Evolutionary conservation across 768 basidiomycete genomes (phyloP).

Genomic region (Auricularia auricula-judae): DNA sequence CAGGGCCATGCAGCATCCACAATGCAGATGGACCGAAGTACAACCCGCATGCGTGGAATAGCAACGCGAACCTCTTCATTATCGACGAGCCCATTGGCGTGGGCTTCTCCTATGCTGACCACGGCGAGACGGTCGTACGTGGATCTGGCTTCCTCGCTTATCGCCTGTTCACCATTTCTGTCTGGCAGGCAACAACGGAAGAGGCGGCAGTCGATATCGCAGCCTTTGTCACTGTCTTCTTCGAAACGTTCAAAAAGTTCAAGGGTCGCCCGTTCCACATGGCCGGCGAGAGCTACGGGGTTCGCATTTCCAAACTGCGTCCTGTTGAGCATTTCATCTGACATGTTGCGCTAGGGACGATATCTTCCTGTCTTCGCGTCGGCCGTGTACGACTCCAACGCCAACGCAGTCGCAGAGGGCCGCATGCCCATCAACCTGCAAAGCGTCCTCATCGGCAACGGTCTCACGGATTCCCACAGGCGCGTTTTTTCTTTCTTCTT

Average conservation of each 20-base stretch:
- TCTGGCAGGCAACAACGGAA: slow-evolving; percentile 33
- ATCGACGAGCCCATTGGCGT: slow-evolving; percentile 13
- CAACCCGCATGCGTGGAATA: slow-evolving; percentile 17
- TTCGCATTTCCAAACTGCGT: slow-evolving; percentile 14
- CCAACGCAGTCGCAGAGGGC: slow-evolving; percentile 29
- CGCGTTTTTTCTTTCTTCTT: neutral
- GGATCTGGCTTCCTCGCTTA: neutral
- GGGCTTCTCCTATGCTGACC: slow-evolving; percentile 11
- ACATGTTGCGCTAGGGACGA: slow-evolving; percentile 27
- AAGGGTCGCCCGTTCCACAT: slow-evolving; percentile 56
- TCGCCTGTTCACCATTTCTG: too few species aligned
- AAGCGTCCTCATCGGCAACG: slow-evolving; percentile 34
- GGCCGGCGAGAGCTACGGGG: slow-evolving; percentile 47
- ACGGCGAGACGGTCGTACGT: slow-evolving; percentile 8
- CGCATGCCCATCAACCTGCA: slow-evolving; percentile 38
- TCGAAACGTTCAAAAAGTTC: slow-evolving; percentile 62
- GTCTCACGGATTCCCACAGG: slow-evolving; percentile 6
- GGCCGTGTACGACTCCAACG: slow-evolving; percentile 38
- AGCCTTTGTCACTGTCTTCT: slow-evolving; percentile 61
- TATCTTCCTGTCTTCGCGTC: slow-evolving; percentile 42
- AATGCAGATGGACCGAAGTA: neutral
- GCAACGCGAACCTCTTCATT: slow-evolving; percentile 13
- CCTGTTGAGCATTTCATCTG: neutral
- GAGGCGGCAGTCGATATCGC: slow-evolving; percentile 63
- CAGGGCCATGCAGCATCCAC: slow-evolving; percentile 23